Evolutionary conservation across 352 stramenopile species (phyloP).

Genomic region (Phytophthora tentaculata): DNA sequence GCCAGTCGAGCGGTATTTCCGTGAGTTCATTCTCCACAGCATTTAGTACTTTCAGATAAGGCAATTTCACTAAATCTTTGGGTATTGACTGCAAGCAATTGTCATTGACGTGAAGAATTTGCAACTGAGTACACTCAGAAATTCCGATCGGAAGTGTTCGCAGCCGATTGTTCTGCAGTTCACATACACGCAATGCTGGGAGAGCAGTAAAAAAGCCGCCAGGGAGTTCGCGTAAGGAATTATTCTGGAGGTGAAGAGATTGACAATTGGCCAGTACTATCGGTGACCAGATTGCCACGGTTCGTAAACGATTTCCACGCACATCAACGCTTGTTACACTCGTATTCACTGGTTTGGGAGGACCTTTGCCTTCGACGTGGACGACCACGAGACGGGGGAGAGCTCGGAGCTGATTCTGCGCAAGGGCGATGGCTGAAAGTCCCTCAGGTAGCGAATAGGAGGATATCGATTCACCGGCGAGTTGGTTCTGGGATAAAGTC

Average conservation of each 20-base stretch:
- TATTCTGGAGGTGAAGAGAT: slow-evolving; percentile 55
- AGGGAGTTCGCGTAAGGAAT: slow-evolving; percentile 49
- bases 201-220: slow-evolving; percentile 49
- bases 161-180: slow-evolving; percentile 54
- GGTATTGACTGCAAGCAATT: slow-evolving; percentile 53
- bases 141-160: slow-evolving; percentile 43
- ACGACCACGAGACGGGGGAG: slow-evolving; percentile 32
- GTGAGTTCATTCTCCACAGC: slow-evolving; percentile 54
- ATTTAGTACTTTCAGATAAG: slow-evolving; percentile 48
- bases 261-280: slow-evolving; percentile 41
- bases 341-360: slow-evolving; percentile 14
- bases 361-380: slow-evolving; percentile 23
- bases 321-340: slow-evolving; percentile 36
- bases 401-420: slow-evolving; percentile 49
- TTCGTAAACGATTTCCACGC: slow-evolving; percentile 41
- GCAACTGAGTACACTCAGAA: slow-evolving; percentile 33
- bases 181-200: slow-evolving; percentile 42
- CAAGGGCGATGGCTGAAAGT: slow-evolving; percentile 32
- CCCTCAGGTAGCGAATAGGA: slow-evolving; percentile 28
- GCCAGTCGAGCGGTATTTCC: slow-evolving; percentile 56
- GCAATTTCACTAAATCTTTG: slow-evolving; percentile 32
- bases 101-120: slow-evolving; percentile 55
- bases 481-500: slow-evolving; percentile 31
- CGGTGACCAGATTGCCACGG: slow-evolving; percentile 22
- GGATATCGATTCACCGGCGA: slow-evolving; percentile 19